Conservation (phyloP, 331 rosid species). For the Arachis monticola region DNA sequence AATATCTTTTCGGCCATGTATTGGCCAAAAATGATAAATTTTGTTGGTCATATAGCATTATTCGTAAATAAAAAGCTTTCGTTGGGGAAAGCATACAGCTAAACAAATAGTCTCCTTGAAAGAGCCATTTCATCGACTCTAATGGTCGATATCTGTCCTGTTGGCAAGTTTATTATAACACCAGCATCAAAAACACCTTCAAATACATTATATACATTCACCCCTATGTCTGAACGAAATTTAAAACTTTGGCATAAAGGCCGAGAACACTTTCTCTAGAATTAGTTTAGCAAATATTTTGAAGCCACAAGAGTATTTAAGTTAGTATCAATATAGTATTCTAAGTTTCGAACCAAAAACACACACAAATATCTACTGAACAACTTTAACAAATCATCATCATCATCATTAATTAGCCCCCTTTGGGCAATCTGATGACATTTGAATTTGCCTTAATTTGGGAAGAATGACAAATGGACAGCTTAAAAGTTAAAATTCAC, state of each 20-base stretch:
- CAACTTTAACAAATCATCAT: too few relatives aligned
- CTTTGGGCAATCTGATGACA: too few relatives aligned
- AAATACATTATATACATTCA: not conserved
- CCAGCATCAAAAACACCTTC: constrained; percentile 14
- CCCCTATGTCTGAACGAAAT: not conserved
- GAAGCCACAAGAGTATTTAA: not conserved
- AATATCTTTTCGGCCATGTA: too few relatives aligned
- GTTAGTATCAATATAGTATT: too few relatives aligned
- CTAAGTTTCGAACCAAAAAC: too few relatives aligned
- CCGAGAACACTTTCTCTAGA: not conserved
- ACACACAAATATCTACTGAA: too few relatives aligned
- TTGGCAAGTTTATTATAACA: constrained; percentile 19
- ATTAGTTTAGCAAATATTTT: constrained; percentile 1
- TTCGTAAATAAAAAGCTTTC: not conserved
- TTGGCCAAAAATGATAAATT: too few relatives aligned
- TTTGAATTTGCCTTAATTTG: too few relatives aligned
- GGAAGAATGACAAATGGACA: too few relatives aligned
- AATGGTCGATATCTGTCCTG: not conserved
- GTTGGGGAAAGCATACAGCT: not conserved
- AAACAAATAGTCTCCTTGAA: not conserved
- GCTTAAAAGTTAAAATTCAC: not conserved
- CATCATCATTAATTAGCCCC: too few relatives aligned
- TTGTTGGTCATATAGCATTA: too few relatives aligned
- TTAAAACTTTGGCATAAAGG: constrained; percentile 16
- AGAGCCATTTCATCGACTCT: not conserved